A percentile compares a stretch with the other conserved stretches of the same genome.
Conservation (phyloP, 257 asterid species). For the Nyctanthes arbortristis region DNA sequence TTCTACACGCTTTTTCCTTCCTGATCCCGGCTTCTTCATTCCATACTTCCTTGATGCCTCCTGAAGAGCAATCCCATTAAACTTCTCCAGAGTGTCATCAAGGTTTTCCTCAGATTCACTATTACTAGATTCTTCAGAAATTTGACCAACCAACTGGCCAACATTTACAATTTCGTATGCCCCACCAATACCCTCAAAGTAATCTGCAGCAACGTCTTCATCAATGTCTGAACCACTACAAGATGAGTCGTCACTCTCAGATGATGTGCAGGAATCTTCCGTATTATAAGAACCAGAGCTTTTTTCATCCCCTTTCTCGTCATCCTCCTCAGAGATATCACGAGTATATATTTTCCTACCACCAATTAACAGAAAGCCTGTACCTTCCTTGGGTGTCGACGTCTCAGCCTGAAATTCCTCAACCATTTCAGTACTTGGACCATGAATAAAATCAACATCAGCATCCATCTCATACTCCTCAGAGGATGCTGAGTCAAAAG, state of each 20-base stretch:
- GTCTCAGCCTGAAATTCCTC: constrained; percentile 37
- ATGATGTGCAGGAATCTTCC: constrained; percentile 49
- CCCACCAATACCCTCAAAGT: constrained; percentile 81
- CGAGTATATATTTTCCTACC: constrained; percentile 77
- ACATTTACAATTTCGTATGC: constrained; percentile 44
- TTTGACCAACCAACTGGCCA: constrained; percentile 52
- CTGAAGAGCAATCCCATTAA: constrained; percentile 80
- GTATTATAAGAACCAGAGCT: constrained; percentile 51
- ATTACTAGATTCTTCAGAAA: constrained; percentile 38
- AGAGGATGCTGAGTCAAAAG: constrained; percentile 36
- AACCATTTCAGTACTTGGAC: constrained; percentile 30
- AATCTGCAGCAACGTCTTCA: constrained; percentile 88
- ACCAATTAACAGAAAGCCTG: constrained; percentile 74
- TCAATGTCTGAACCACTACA: constrained; percentile 75
- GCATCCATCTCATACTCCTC: constrained; percentile 44
- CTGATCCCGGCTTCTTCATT: constrained; percentile 40
- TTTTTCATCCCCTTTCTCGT: constrained; percentile 49
- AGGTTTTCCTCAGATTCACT: constrained; percentile 38
- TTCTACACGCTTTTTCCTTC: constrained; percentile 37
- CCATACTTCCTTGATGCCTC: constrained; percentile 84
- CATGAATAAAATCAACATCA: constrained; percentile 26
- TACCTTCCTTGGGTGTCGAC: constrained; percentile 43
- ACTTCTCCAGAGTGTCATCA: constrained; percentile 53
- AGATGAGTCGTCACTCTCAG: constrained; percentile 51
- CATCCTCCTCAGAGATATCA: constrained; percentile 64